phyloP scores from a whole-genome alignment of 805 yeast genomes.

The Metschnikowia gruessii region DNA sequence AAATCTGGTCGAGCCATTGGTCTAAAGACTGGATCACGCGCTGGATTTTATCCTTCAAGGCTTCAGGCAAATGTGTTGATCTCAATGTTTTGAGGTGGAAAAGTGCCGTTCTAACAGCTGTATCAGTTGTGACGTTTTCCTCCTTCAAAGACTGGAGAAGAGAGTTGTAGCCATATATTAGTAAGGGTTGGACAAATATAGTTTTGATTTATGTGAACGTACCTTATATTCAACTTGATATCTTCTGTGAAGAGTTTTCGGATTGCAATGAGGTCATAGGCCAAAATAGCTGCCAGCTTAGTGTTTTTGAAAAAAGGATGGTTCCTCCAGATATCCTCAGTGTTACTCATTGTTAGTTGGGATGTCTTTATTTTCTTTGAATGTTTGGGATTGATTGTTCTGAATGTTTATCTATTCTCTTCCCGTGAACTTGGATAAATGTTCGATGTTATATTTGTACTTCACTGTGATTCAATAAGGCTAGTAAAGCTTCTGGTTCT shows the following conservation, averaged over 20 bases:
- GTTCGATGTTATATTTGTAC: too few species aligned
- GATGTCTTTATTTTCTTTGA: neutral
- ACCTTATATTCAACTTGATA: constrained; percentile 1
- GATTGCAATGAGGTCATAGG: constrained; percentile 8
- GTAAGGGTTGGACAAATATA: neutral
- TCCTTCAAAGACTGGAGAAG: constrained; percentile 1
- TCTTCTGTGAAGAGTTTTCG: constrained; percentile 4
- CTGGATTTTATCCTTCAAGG: neutral
- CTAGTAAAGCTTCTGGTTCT: too few species aligned
- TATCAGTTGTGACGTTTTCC: constrained; percentile 3
- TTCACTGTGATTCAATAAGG: too few species aligned
- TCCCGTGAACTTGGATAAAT: too few species aligned
- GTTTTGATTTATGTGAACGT: neutral
- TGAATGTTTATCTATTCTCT: too few species aligned
- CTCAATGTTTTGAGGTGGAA: constrained; percentile 8
- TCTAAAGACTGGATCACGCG: constrained; percentile 5
- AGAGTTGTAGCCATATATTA: constrained; percentile 4
- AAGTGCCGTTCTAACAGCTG: constrained; percentile 5
- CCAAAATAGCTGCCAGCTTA: constrained; percentile 2
- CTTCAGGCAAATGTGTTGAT: neutral
- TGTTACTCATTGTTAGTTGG: neutral
- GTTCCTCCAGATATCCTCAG: constrained; percentile 7
- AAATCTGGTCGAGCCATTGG: constrained; percentile 6
- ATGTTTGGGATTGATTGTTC: neutral
- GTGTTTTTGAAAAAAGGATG: neutral